Percentiles rank a stretch among this genome's conserved stretches.
phyloP scores from a whole-genome alignment of 257 asterid species.

The Apocynum venetum region DNA sequence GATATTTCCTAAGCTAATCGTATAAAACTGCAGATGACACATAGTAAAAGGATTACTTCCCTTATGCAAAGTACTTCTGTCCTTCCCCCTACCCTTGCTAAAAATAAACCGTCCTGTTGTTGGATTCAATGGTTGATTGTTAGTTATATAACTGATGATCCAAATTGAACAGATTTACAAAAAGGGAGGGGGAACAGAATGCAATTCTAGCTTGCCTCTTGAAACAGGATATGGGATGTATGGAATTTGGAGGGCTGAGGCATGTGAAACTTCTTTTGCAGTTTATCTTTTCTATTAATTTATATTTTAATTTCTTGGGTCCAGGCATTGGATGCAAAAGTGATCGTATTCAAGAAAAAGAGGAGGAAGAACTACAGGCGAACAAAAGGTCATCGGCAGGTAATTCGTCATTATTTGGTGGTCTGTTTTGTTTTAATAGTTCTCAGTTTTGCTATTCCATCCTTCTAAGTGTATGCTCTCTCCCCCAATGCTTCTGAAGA shows the following conservation, averaged over 20 bases:
- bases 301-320: constrained; percentile 1
- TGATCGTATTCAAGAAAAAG: constrained; percentile 90
- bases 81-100: background rate
- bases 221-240: background rate
- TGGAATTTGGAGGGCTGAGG: background rate
- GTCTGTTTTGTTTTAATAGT: background rate
- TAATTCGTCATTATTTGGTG: constrained; percentile 17
- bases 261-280: background rate
- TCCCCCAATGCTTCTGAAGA: background rate
- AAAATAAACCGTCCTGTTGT: background rate
- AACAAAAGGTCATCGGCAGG: constrained; percentile 94
- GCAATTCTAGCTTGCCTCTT: background rate
- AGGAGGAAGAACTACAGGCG: constrained; percentile 95
- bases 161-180: background rate
- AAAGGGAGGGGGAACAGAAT: background rate
- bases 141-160: background rate
- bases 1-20: background rate
- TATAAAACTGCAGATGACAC: background rate
- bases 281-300: background rate
- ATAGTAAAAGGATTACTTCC: background rate
- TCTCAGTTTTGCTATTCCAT: background rate
- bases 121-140: no score
- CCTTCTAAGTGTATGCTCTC: constrained; percentile 1
- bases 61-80: background rate
- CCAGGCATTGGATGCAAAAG: constrained; percentile 95